These are phyloP conservation scores for Dactylellina haptotyla DNA, from an alignment of 2,329 filamentous ascomycete genomes.

Conservation along the genomic window DNA sequence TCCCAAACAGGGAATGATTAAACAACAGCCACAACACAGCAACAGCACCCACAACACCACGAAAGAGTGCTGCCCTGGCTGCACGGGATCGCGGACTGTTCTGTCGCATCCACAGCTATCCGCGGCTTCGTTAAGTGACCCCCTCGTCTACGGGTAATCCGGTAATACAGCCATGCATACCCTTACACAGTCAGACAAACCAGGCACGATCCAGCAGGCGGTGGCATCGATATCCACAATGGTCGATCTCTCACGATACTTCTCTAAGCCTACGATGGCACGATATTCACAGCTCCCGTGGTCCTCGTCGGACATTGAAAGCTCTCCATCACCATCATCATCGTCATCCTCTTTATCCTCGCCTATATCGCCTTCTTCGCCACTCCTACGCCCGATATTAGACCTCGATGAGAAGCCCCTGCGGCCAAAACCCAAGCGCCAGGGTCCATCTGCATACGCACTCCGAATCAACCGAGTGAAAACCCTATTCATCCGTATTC, in stretches of 20 bases:
- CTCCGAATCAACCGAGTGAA: conserved; percentile 18
- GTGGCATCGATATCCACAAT: background rate
- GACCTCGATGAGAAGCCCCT: conserved; percentile 1
- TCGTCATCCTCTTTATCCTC: conserved; percentile 70
- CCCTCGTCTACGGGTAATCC: background rate
- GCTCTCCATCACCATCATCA: conserved; percentile 65
- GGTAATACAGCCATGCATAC: background rate
- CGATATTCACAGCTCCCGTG: background rate
- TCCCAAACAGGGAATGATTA: conserved; percentile 16
- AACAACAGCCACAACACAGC: conserved; percentile 32
- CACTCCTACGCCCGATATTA: conserved; percentile 10
- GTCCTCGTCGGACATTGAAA: conserved; percentile 20
- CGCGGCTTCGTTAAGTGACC: background rate
- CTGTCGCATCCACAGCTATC: background rate
- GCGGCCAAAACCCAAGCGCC: conserved; percentile 1
- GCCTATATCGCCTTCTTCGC: conserved; percentile 61
- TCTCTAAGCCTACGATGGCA: background rate
- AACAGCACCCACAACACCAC: background rate
- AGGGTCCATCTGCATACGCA: background rate
- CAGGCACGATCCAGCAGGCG: background rate
- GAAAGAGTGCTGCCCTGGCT: background rate
- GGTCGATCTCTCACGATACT: background rate
- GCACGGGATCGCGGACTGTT: background rate
- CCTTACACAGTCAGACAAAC: background rate
- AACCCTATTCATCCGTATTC: conserved; percentile 11